phyloP scores from a whole-genome alignment of 352 stramenopile species.

The Phytopythium mirpurense region DNA sequence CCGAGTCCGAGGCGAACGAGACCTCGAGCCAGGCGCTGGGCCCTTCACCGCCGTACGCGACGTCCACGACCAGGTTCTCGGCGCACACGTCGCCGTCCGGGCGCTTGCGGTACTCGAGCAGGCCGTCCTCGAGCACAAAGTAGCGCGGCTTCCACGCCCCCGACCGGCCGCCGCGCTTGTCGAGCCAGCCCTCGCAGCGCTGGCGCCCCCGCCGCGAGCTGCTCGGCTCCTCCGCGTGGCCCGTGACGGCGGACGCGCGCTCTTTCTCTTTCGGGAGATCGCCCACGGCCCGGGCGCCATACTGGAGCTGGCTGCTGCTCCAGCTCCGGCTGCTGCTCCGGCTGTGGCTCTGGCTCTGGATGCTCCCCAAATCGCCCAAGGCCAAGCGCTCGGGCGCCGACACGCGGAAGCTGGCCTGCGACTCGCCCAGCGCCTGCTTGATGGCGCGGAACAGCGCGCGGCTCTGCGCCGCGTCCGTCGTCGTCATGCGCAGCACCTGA shows the following conservation, averaged over 20 bases:
- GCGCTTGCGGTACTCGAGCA: constrained; percentile 57
- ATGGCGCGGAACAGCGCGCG: constrained; percentile 43
- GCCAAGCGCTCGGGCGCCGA: no score
- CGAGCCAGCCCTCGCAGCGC: constrained; percentile 52
- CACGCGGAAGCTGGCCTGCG: constrained; percentile 18
- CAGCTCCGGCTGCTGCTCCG: no score
- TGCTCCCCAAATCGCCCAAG: no score
- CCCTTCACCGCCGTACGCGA: constrained; percentile 32
- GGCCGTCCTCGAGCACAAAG: constrained; percentile 48
- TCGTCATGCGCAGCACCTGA: constrained; percentile 67
- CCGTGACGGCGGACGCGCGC: no score
- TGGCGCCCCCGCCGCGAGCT: constrained; percentile 11
- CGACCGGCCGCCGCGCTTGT: constrained; percentile 40
- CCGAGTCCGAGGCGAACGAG: constrained; percentile 41
- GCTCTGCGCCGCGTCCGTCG: constrained; percentile 39
- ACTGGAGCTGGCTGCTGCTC: no score
- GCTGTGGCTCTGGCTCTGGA: no score
- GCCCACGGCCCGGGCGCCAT: no score
- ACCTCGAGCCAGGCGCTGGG: constrained; percentile 30
- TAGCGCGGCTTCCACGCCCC: constrained; percentile 60
- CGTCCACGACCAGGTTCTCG: constrained; percentile 43
- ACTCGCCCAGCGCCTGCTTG: constrained; percentile 31
- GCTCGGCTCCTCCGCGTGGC: constrained; percentile 8
- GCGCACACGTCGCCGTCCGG: constrained; percentile 41
- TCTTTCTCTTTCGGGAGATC: no score